These are phyloP conservation scores for Ganoderma leucocontextum DNA, from an alignment of 1,284 basidiomycete species.

Conservation along the genomic window DNA sequence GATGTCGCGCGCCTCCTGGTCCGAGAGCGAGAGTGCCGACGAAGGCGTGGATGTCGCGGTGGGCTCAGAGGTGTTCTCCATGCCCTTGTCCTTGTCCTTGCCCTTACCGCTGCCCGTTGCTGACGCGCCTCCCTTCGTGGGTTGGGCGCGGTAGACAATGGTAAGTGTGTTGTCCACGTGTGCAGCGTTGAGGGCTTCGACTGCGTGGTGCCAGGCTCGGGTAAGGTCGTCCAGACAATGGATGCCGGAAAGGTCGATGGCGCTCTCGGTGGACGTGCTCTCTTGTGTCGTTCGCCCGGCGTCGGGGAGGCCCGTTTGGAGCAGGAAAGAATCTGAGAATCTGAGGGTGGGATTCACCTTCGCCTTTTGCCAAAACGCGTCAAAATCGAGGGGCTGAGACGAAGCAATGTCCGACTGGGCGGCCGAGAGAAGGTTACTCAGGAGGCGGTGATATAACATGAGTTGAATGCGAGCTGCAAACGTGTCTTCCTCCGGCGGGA, in stretches of 20 bases:
- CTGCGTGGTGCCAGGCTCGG: conserved; percentile 41
- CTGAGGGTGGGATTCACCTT: conserved; percentile 51
- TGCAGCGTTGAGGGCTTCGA: conserved; percentile 45
- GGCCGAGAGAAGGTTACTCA: conserved; percentile 59
- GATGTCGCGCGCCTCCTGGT: conserved; percentile 40
- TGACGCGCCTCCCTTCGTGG: conserved; percentile 19
- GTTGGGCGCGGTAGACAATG: conserved; percentile 59
- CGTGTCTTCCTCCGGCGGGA: conserved; percentile 73
- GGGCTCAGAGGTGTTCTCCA: not conserved
- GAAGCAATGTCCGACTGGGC: conserved; percentile 29
- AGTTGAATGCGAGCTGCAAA: conserved; percentile 78
- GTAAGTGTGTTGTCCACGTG: conserved; percentile 53
- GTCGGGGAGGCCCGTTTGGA: conserved; percentile 53
- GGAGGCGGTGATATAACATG: conserved; percentile 84
- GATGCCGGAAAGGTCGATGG: conserved; percentile 7
- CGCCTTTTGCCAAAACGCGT: conserved; percentile 60
- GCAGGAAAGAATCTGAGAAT: conserved; percentile 67
- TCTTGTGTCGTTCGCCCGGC: conserved; percentile 13
- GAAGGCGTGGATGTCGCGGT: not conserved
- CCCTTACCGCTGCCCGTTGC: not conserved
- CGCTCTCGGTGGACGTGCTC: not conserved
- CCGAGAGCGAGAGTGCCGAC: conserved; percentile 15
- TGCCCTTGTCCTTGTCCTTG: conserved; percentile 13
- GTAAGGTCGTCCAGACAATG: conserved; percentile 44
- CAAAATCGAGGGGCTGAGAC: conserved; percentile 57